Percentiles rank a stretch among this genome's conserved stretches.
These are phyloP conservation scores for Mucor plumbeus DNA, from an alignment of 371 early-diverging fungal genomes.

Conservation along the genomic window DNA sequence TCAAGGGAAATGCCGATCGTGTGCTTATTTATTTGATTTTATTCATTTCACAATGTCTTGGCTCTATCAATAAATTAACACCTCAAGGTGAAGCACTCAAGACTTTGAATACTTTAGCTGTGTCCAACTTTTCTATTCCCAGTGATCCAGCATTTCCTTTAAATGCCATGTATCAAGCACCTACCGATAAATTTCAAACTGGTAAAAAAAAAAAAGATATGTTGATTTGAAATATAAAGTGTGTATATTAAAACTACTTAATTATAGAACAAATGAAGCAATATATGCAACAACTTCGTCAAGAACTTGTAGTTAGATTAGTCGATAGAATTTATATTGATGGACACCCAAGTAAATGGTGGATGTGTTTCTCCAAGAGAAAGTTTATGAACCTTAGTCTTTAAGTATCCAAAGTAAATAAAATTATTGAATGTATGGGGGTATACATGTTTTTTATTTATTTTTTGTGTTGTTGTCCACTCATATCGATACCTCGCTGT, in stretches of 20 bases:
- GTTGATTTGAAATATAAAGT: background rate
- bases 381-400: slow-evolving; percentile 94
- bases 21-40: slow-evolving; percentile 93
- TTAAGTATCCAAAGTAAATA: slow-evolving; percentile 29
- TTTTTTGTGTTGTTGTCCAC: slow-evolving; percentile 40
- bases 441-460: slow-evolving; percentile 1
- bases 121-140: slow-evolving; percentile 90
- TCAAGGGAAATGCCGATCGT: slow-evolving; percentile 92
- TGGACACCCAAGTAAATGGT: slow-evolving; percentile 94
- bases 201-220: slow-evolving; percentile 51
- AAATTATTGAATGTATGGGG: background rate
- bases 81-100: slow-evolving; percentile 76
- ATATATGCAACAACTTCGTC: slow-evolving; percentile 89
- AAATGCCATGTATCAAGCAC: slow-evolving; percentile 84
- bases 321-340: slow-evolving; percentile 81
- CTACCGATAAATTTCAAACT: slow-evolving; percentile 74
- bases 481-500: slow-evolving; percentile 56
- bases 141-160: slow-evolving; percentile 93
- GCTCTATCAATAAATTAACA: slow-evolving; percentile 68
- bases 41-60: slow-evolving; percentile 88
- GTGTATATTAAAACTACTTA: background rate
- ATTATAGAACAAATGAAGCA: slow-evolving; percentile 78
- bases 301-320: slow-evolving; percentile 83
- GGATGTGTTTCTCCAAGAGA: slow-evolving; percentile 97
- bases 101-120: slow-evolving; percentile 81